Percentiles rank a stretch among this genome's conserved stretches.
phyloP scores from a whole-genome alignment of 495 filamentous ascomycete genomes.

The Penicillium silybi region DNA sequence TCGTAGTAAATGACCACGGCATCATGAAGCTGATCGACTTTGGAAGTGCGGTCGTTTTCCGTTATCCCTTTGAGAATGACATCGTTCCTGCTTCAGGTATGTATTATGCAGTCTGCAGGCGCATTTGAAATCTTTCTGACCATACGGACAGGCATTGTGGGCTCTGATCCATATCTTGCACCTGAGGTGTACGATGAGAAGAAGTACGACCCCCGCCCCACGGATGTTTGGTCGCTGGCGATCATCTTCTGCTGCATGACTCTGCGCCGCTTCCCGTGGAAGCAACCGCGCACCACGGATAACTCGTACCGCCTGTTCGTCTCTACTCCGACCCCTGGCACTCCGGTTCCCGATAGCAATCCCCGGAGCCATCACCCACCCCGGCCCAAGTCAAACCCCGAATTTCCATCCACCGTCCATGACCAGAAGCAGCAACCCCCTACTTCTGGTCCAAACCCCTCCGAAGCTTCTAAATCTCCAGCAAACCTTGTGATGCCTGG shows the following conservation, averaged over 20 bases:
- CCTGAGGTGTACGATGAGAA: slow-evolving; percentile 94
- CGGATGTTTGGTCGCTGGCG: slow-evolving; percentile 96
- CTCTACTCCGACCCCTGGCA: slow-evolving; percentile 59
- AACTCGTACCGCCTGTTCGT: slow-evolving; percentile 94
- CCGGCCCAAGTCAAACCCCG: slow-evolving; percentile 35
- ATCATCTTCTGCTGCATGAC: slow-evolving; percentile 99
- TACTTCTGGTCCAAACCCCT: slow-evolving; percentile 9
- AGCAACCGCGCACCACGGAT: slow-evolving; percentile 84
- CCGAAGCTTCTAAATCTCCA: slow-evolving; percentile 4
- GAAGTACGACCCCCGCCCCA: slow-evolving; percentile 90
- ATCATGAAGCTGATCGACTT: slow-evolving; percentile 99
- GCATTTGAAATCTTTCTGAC: not conserved
- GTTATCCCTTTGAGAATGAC: slow-evolving; percentile 94
- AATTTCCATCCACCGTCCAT: slow-evolving; percentile 27
- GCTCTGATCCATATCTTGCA: slow-evolving; percentile 94
- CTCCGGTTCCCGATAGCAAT: slow-evolving; percentile 44
- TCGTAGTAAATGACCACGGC: slow-evolving; percentile 94
- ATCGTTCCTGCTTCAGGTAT: slow-evolving; percentile 82
- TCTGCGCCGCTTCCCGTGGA: slow-evolving; percentile 93
- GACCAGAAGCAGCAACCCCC: slow-evolving; percentile 23
- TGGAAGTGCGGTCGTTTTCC: slow-evolving; percentile 93
- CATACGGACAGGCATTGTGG: slow-evolving; percentile 72
- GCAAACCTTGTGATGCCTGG: slow-evolving; percentile 9
- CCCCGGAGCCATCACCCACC: slow-evolving; percentile 31
- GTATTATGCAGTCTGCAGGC: slow-evolving; percentile 20